Conservation (phyloP, 805 yeast species). For the Metschnikowia colocasiae region DNA sequence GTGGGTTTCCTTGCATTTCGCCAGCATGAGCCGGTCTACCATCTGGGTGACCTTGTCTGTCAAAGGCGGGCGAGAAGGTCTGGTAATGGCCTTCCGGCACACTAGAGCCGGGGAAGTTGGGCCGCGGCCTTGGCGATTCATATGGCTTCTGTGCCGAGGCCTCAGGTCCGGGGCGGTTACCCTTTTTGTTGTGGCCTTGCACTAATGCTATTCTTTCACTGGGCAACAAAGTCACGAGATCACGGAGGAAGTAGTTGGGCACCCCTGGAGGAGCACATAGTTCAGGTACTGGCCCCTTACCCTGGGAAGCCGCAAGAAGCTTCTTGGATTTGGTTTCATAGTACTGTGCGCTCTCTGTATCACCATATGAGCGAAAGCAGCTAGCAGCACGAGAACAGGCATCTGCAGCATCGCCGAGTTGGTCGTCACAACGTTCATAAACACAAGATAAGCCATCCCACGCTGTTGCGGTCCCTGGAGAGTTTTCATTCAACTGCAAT, state of each 20-base stretch:
- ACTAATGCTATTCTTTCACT: slow-evolving; percentile 38
- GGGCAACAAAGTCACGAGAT: slow-evolving; percentile 41
- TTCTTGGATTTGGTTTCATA: slow-evolving; percentile 44
- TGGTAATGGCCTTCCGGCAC: slow-evolving; percentile 3
- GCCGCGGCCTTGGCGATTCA: slow-evolving; percentile 11
- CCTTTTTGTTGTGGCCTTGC: slow-evolving; percentile 23
- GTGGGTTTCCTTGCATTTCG: slow-evolving; percentile 3
- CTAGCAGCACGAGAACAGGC: slow-evolving; percentile 52
- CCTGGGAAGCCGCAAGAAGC: slow-evolving; percentile 40
- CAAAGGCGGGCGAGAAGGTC: slow-evolving; percentile 4
- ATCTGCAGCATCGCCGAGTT: slow-evolving; percentile 55
- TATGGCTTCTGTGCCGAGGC: slow-evolving; percentile 7
- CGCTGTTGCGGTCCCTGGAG: slow-evolving; percentile 50
- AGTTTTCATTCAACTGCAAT: slow-evolving; percentile 45
- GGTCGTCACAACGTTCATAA: slow-evolving; percentile 61
- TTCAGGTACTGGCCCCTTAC: slow-evolving; percentile 43
- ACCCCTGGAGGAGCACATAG: slow-evolving; percentile 47
- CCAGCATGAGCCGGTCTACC: slow-evolving; percentile 3
- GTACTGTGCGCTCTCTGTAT: slow-evolving; percentile 36
- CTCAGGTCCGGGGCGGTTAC: slow-evolving; percentile 2
- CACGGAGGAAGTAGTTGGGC: slow-evolving; percentile 40
- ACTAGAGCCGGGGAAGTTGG: slow-evolving; percentile 9
- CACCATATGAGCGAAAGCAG: slow-evolving; percentile 48
- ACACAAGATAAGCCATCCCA: slow-evolving; percentile 66
- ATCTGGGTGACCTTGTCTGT: slow-evolving; percentile 2